Conservation (phyloP, 2,329 filamentous ascomycete genomes). For the Trichophyton verrucosum region DNA sequence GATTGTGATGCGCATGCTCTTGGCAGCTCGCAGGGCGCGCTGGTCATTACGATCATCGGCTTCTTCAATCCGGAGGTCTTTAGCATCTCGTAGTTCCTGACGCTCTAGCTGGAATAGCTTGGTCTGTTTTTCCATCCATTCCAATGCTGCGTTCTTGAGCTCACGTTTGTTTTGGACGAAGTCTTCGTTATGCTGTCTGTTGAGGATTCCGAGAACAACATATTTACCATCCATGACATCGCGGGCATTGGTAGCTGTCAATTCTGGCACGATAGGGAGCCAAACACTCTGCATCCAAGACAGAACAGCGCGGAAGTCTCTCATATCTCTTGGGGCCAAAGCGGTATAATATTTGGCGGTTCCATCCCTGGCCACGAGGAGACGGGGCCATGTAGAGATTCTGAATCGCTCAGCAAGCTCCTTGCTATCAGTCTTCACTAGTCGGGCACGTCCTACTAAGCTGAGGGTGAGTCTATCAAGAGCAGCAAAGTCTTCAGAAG, state of each 20-base stretch:
- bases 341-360: slow-evolving; percentile 82
- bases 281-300: slow-evolving; percentile 94
- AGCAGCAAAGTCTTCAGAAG: slow-evolving; percentile 78
- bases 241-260: slow-evolving; percentile 78
- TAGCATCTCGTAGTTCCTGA: slow-evolving; percentile 84
- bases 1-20: slow-evolving; percentile 85
- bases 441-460: slow-evolving; percentile 78
- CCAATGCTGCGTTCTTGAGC: slow-evolving; percentile 86
- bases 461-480: slow-evolving; percentile 76
- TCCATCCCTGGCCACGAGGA: slow-evolving; percentile 79
- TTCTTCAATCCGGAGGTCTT: slow-evolving; percentile 91
- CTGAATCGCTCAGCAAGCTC: slow-evolving; percentile 72
- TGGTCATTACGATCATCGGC: slow-evolving; percentile 88
- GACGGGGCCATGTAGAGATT: slow-evolving; percentile 90
- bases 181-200: slow-evolving; percentile 63
- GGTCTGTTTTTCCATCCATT: slow-evolving; percentile 97
- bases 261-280: slow-evolving; percentile 88
- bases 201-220: slow-evolving; percentile 84
- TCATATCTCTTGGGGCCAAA: slow-evolving; percentile 81
- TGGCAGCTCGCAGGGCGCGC: slow-evolving; percentile 71
- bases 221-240: slow-evolving; percentile 93
- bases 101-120: slow-evolving; percentile 84
- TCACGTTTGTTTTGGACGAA: slow-evolving; percentile 71
- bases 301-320: slow-evolving; percentile 67
- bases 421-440: slow-evolving; percentile 80